A percentile compares a stretch with the other conserved stretches of the same genome.
phyloP scores from a whole-genome alignment of 495 filamentous ascomycete genomes.

The Aspergillus heteromorphus region DNA sequence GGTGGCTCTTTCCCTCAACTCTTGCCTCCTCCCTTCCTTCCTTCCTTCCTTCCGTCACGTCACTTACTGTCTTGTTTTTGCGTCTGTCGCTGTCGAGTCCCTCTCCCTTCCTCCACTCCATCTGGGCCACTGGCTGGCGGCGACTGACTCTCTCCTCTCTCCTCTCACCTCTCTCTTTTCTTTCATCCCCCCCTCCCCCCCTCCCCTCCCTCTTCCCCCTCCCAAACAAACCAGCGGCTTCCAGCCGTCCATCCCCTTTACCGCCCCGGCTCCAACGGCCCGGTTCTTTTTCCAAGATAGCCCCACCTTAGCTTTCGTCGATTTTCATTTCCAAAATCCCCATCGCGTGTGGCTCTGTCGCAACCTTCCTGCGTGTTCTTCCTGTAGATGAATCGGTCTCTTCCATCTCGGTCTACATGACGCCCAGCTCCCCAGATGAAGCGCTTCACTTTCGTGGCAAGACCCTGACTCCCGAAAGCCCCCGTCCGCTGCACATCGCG shows the following conservation, averaged over 20 bases:
- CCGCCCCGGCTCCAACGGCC: slow-evolving; percentile 14
- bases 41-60: background rate
- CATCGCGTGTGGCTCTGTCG: slow-evolving; percentile 8
- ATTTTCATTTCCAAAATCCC: slow-evolving; percentile 14
- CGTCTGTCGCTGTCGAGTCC: background rate
- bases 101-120: slow-evolving; percentile 12
- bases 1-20: no score
- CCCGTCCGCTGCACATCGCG: slow-evolving; percentile 63
- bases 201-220: slow-evolving; percentile 1
- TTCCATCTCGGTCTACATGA: slow-evolving; percentile 48
- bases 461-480: slow-evolving; percentile 66
- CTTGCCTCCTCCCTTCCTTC: background rate
- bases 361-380: slow-evolving; percentile 8
- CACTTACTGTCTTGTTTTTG: slow-evolving; percentile 3
- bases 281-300: slow-evolving; percentile 21
- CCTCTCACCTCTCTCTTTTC: slow-evolving; percentile 1
- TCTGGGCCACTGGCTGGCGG: background rate
- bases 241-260: slow-evolving; percentile 1
- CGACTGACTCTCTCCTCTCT: background rate
- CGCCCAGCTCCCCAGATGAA: slow-evolving; percentile 57
- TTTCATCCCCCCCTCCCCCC: background rate
- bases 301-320: slow-evolving; percentile 26
- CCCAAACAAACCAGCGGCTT: no score
- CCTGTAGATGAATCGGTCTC: slow-evolving; percentile 42
- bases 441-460: slow-evolving; percentile 62